A percentile compares a stretch with the other conserved stretches of the same genome.
Evolutionary conservation across 768 basidiomycete genomes (phyloP).

Genomic region (Tephrocybe sp.): DNA sequence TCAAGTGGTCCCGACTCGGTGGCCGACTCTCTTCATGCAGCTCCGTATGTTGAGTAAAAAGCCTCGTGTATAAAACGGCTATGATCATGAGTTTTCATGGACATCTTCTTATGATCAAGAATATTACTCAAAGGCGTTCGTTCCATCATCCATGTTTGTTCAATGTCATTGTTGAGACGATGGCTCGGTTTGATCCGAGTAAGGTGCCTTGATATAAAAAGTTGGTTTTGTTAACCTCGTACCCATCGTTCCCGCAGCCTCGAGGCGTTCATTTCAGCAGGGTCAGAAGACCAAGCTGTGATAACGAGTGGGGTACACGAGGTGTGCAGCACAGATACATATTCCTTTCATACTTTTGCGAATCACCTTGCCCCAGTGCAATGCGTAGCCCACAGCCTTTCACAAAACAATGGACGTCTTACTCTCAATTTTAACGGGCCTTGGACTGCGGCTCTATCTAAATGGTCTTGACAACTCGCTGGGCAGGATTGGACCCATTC

Average conservation of each 20-base stretch:
- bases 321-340: slow-evolving; percentile 7
- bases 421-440: slow-evolving; percentile 37
- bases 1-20: no score
- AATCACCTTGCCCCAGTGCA: slow-evolving; percentile 4
- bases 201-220: no score
- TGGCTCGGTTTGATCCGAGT: no score
- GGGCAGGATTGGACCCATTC: slow-evolving; percentile 27
- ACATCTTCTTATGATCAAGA: no score
- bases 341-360: neutral
- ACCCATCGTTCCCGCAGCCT: neutral
- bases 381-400: slow-evolving; percentile 11
- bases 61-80: no score
- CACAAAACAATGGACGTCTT: slow-evolving; percentile 36
- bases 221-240: no score
- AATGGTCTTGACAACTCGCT: slow-evolving; percentile 22
- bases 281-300: slow-evolving; percentile 5
- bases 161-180: no score
- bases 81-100: no score
- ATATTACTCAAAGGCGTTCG: no score
- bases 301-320: slow-evolving; percentile 10
- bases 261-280: slow-evolving; percentile 5
- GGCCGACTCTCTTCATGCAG: no score
- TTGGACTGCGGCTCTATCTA: slow-evolving; percentile 38
- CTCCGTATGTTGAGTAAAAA: no score
- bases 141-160: no score